A percentile compares a stretch with the other conserved stretches of the same genome.
Conservation (phyloP, 495 filamentous ascomycete genomes). For the Umbilicaria muhlenbergii region DNA sequence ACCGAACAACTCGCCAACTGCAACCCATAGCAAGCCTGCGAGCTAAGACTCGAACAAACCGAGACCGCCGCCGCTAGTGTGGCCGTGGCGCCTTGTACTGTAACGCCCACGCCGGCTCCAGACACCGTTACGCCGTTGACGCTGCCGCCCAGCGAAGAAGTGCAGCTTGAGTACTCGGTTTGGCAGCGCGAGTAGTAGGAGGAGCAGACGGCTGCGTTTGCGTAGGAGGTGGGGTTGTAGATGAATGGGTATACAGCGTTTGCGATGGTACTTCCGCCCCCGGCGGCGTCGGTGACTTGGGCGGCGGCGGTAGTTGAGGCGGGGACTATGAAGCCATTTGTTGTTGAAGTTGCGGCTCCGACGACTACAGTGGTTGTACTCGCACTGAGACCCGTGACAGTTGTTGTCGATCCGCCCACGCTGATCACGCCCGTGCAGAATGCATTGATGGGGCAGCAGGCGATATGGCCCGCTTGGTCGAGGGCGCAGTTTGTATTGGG, state of each 20-base stretch:
- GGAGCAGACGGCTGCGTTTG: constrained; percentile 45
- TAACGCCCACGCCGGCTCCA: constrained; percentile 38
- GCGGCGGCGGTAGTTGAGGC: constrained; percentile 26
- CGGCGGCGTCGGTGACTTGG: constrained; percentile 21
- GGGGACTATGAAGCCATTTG: constrained; percentile 22
- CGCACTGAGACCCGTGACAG: constrained; percentile 7
- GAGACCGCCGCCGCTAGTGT: constrained; percentile 36
- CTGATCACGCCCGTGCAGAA: constrained; percentile 45
- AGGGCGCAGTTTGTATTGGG: constrained; percentile 36
- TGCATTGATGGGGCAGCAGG: constrained; percentile 47
- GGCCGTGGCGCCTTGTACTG: constrained; percentile 29
- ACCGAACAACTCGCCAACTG: constrained; percentile 36
- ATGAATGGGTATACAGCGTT: constrained; percentile 51
- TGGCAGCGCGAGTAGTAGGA: constrained; percentile 51
- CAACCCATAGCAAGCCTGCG: constrained; percentile 42
- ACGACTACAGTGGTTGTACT: constrained; percentile 20
- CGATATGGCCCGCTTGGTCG: constrained; percentile 43
- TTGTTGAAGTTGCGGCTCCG: constrained; percentile 13
- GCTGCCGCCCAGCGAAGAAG: constrained; percentile 34
- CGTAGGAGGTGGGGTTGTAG: constrained; percentile 49
- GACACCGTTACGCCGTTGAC: constrained; percentile 47
- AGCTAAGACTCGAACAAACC: constrained; percentile 50
- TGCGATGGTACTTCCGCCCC: constrained; percentile 15
- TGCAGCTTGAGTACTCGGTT: constrained; percentile 47
- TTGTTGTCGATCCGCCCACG: constrained; percentile 14